Conservation (phyloP, 768 basidiomycete genomes). For the Kondoa malvinella region DNA sequence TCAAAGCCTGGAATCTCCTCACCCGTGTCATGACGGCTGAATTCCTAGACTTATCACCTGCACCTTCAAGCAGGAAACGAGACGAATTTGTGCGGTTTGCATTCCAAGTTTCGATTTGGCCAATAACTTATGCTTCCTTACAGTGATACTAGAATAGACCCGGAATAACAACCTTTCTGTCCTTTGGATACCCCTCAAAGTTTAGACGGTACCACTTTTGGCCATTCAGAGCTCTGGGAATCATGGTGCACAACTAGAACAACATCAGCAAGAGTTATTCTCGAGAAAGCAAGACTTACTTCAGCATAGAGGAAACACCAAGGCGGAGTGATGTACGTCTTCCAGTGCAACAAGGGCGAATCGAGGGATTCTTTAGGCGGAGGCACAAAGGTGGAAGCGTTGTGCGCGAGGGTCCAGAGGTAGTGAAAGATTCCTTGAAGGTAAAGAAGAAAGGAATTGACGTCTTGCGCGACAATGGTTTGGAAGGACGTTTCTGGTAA, state of each 20-base stretch:
- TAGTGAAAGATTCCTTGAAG: constrained; percentile 8
- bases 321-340: constrained; percentile 44
- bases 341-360: constrained; percentile 29
- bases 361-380: not conserved
- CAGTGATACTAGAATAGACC: constrained; percentile 42
- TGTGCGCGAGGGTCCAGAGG: not conserved
- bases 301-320: constrained; percentile 65
- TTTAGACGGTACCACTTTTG: constrained; percentile 68
- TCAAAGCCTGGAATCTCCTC: constrained; percentile 78
- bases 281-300: too few species aligned
- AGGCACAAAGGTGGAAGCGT: not conserved
- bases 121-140: not conserved
- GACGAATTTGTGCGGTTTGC: constrained; percentile 18
- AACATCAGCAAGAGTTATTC: too few species aligned
- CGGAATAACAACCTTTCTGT: constrained; percentile 64
- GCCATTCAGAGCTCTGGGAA: constrained; percentile 55
- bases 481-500: not conserved
- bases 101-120: not conserved
- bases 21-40: constrained; percentile 74
- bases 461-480: constrained; percentile 36
- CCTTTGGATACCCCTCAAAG: constrained; percentile 60
- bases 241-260: constrained; percentile 59
- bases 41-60: constrained; percentile 46
- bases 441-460: constrained; percentile 24
- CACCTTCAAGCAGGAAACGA: not conserved